Conservation (phyloP, 2,329 filamentous ascomycete species). For the Paecilomyces sp. region DNA sequence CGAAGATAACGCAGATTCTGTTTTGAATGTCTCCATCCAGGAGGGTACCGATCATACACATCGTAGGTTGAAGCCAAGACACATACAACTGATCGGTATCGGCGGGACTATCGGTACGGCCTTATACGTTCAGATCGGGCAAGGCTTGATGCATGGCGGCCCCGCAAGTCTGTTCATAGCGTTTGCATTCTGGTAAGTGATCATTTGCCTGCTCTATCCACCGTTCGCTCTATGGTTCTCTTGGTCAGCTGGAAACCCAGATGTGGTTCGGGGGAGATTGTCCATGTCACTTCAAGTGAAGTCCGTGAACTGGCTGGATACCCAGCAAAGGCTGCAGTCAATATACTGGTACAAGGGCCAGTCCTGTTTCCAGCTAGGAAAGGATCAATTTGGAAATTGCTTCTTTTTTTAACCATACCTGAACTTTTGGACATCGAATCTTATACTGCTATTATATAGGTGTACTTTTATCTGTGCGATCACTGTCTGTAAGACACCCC, state of each 20-base stretch:
- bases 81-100: constrained; percentile 42
- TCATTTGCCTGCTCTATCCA: background rate
- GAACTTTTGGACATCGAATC: constrained; percentile 14
- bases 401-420: constrained; percentile 3
- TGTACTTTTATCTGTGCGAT: constrained; percentile 38
- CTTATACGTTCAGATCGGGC: constrained; percentile 37
- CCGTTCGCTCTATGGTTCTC: constrained; percentile 1
- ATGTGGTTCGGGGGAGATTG: background rate
- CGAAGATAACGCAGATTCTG: constrained; percentile 12
- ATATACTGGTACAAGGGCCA: background rate
- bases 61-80: constrained; percentile 37
- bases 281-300: background rate
- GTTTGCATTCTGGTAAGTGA: constrained; percentile 39
- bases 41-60: constrained; percentile 26
- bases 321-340: background rate
- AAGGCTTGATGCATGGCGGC: constrained; percentile 32
- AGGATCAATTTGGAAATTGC: background rate
- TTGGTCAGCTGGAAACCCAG: background rate
- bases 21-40: constrained; percentile 17
- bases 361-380: background rate
- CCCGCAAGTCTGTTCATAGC: constrained; percentile 38
- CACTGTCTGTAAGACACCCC: constrained; percentile 35
- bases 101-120: constrained; percentile 40
- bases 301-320: background rate
- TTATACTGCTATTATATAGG: constrained; percentile 29